These are phyloP conservation scores for Rhynchosporium graminicola DNA, from an alignment of 2,329 filamentous ascomycete species.

Conservation along the genomic window DNA sequence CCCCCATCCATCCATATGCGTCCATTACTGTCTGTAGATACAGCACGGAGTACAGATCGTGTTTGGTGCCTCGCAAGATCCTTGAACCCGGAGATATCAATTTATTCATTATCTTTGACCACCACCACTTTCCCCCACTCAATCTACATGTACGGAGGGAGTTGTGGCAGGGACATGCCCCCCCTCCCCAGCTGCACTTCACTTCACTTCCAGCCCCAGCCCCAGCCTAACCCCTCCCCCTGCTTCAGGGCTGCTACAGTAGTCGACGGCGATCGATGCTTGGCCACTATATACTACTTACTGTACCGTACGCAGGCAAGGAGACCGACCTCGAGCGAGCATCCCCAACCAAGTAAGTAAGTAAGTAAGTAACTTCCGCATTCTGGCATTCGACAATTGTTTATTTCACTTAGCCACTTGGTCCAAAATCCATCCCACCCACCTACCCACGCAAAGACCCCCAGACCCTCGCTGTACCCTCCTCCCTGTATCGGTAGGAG, in stretches of 20 bases:
- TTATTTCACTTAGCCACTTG: constrained; percentile 22
- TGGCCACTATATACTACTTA: constrained; percentile 14
- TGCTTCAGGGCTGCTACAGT: constrained; percentile 9
- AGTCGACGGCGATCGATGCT: constrained; percentile 31
- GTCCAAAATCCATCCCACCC: constrained; percentile 26
- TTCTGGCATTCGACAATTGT: constrained; percentile 31
- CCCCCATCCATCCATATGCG: neutral
- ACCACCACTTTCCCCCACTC: neutral
- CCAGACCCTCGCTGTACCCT: constrained; percentile 19
- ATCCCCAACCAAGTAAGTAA: too few relatives aligned
- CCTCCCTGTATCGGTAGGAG: constrained; percentile 12
- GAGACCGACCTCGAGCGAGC: too few relatives aligned
- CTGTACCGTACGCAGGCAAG: too few relatives aligned
- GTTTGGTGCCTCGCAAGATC: constrained; percentile 38
- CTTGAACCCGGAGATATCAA: constrained; percentile 29
- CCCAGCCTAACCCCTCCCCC: neutral
- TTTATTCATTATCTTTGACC: constrained; percentile 30
- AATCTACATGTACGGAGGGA: too few relatives aligned
- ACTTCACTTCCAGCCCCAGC: neutral
- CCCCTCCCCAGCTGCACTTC: too few relatives aligned
- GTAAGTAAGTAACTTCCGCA: constrained; percentile 16
- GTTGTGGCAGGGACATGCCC: too few relatives aligned
- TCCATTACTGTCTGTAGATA: too few relatives aligned
- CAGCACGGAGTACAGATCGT: constrained; percentile 29
- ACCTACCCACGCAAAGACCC: neutral